Evolutionary conservation across 306 rosid genomes (phyloP).

Genomic region (Quercus engelmannii): DNA sequence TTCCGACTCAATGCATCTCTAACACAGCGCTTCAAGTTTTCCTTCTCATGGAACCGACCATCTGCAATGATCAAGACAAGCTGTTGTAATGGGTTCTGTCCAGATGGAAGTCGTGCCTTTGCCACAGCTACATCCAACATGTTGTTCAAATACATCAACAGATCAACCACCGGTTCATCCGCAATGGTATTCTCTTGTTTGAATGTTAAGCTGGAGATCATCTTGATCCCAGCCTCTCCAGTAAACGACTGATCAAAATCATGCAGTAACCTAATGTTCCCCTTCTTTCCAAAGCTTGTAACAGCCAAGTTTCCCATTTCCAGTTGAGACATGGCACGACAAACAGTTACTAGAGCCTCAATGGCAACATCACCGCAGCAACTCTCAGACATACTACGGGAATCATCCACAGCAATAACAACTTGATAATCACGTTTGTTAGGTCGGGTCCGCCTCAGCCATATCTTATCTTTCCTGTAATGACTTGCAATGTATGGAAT

Average conservation of each 20-base stretch:
- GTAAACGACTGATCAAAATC: slow-evolving; percentile 80
- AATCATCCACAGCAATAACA: slow-evolving; percentile 93
- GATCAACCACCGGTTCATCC: slow-evolving; percentile 81
- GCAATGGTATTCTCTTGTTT: slow-evolving; percentile 78
- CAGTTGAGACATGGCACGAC: slow-evolving; percentile 86
- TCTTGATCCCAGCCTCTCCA: slow-evolving; percentile 79
- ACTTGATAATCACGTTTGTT: slow-evolving; percentile 96
- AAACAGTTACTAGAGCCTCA: slow-evolving; percentile 87
- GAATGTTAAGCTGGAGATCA: slow-evolving; percentile 84
- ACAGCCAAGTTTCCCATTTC: slow-evolving; percentile 89
- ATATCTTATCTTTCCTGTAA: slow-evolving; percentile 81
- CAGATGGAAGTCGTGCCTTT: slow-evolving; percentile 83
- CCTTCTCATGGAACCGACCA: slow-evolving; percentile 78
- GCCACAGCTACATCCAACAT: slow-evolving; percentile 69
- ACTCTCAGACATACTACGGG: slow-evolving; percentile 86
- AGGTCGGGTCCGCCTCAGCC: slow-evolving; percentile 88
- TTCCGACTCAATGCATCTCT: slow-evolving; percentile 55
- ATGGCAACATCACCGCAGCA: slow-evolving; percentile 67
- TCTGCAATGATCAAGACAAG: slow-evolving; percentile 86
- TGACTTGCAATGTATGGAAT: slow-evolving; percentile 55
- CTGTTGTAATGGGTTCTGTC: slow-evolving; percentile 78
- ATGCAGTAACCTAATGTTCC: slow-evolving; percentile 75
- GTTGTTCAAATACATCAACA: slow-evolving; percentile 58
- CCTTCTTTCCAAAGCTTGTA: slow-evolving; percentile 84
- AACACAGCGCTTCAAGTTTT: slow-evolving; percentile 52